A percentile compares a stretch with the other conserved stretches of the same genome.
These are phyloP conservation scores for Blastocystis sp. DNA, from an alignment of 352 stramenopile genomes.

Conservation along the genomic window DNA sequence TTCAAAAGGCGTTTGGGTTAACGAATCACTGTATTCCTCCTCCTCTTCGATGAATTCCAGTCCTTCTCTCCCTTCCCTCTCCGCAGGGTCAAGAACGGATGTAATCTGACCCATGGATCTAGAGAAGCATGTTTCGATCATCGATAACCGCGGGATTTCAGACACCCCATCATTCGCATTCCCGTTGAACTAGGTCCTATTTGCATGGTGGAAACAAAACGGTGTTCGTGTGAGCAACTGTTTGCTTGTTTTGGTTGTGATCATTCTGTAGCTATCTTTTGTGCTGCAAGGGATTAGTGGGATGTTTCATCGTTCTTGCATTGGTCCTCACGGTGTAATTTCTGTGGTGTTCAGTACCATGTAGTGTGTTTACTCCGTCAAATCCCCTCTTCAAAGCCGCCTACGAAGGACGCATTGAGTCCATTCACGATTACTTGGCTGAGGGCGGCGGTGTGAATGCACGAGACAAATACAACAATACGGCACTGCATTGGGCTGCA, in stretches of 20 bases:
- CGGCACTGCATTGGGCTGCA: slow-evolving; percentile 41
- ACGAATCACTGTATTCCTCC: background rate
- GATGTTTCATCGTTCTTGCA: background rate
- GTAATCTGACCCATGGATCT: slow-evolving; percentile 19
- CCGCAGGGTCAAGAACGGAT: background rate
- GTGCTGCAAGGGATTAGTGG: background rate
- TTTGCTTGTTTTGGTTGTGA: background rate
- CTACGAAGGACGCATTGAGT: background rate
- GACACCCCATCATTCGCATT: too few relatives aligned
- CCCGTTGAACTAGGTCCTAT: background rate
- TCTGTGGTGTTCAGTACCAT: background rate
- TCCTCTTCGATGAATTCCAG: background rate
- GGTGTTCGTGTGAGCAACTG: background rate
- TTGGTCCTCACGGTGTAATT: background rate
- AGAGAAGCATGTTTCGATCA: background rate
- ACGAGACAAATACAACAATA: slow-evolving; percentile 39
- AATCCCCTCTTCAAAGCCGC: slow-evolving; percentile 31
- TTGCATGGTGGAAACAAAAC: background rate
- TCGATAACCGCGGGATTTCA: too few relatives aligned
- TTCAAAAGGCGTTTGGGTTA: slow-evolving; percentile 1
- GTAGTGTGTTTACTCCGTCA: slow-evolving; percentile 33
- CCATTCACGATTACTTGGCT: slow-evolving; percentile 14
- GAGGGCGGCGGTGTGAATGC: slow-evolving; percentile 41
- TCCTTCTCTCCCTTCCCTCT: background rate
- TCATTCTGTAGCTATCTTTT: background rate